Evolutionary conservation across 2,329 filamentous ascomycete genomes (phyloP), one percentile per base, ranked within the genome.

Genomic region (Aaosphaeria arxii): DNA sequence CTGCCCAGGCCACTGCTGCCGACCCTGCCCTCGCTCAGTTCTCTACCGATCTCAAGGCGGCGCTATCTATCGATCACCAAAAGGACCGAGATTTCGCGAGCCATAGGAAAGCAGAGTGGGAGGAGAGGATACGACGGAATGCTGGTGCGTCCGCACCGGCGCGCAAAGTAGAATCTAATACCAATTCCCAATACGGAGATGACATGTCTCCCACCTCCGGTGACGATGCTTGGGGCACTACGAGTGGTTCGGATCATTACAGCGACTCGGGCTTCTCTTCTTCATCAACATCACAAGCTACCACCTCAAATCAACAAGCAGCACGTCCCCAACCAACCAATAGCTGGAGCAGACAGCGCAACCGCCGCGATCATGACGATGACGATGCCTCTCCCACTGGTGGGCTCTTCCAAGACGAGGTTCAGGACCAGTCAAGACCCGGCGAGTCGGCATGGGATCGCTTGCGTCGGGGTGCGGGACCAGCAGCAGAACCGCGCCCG

Each of bases 391-490:
- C 69, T 6, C 67, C 69, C 4, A 71, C 67, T 7, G 63, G 67
- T n/a, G 66, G 67, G 4, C 46, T 67, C 7, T 69, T 67, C 48
- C 58, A 66, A 42, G 61, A 64, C 11, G 66, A 69, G 47, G 53
- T 60, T 54, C 47, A 54, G 28, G 13, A 42, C 13, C 54, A 58
- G 30, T 44, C 56, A 1, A 50, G 51, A 35, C 49, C 62, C 4
- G 62, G 62, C 4, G 71, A 71, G 9, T 74, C 72, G 36, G 61
- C 72, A 1, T 77, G 74, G 74, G 74, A 77, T 7, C 64, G 73
- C 33, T 53, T 77, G 30, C 66, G 74, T 28, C 66, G 65, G 30
- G 68, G 70, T 38, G 59, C 52, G 30, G 55, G 50, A 13, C 49
- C 61, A 2, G 42, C 51, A 43, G 52, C 55, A 28, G 40, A 41